Conservation (phyloP, 345 rosid species). For the Arabis hirsuta region DNA sequence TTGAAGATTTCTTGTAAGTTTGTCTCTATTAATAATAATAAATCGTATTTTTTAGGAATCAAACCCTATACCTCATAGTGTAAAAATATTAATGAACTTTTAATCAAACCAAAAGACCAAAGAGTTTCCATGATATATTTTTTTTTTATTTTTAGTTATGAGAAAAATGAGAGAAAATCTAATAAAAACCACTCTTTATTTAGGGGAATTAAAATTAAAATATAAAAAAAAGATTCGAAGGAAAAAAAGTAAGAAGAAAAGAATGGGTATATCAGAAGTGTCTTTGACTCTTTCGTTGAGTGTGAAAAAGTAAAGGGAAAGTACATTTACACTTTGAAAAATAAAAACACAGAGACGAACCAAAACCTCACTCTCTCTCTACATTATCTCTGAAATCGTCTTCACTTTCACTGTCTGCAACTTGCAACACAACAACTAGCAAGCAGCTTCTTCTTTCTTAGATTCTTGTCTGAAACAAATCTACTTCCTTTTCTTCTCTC, state of each 20-base stretch:
- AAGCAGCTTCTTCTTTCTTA: not conserved
- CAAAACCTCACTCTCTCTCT: constrained; percentile 37
- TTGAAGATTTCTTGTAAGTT: too few species aligned
- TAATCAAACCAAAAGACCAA: too few species aligned
- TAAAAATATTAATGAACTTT: too few species aligned
- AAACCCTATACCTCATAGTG: too few species aligned
- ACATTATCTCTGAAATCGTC: constrained; percentile 29
- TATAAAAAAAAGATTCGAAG: too few species aligned
- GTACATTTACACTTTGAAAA: constrained; percentile 35
- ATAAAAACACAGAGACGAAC: constrained; percentile 16
- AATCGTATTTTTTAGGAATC: too few species aligned
- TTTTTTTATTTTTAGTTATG: too few species aligned
- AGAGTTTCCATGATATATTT: too few species aligned
- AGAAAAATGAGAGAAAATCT: too few species aligned
- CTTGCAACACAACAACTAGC: constrained; percentile 34
- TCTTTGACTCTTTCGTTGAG: constrained; percentile 35
- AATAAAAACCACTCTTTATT: too few species aligned
- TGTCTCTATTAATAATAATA: too few species aligned
- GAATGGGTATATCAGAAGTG: constrained; percentile 8
- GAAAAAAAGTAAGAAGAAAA: constrained; percentile 5
- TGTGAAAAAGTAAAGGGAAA: constrained; percentile 41
- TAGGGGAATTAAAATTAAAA: too few species aligned
- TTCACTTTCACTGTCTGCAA: constrained; percentile 40
- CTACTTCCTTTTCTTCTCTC: not conserved
- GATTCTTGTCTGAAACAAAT: constrained; percentile 21